Percentiles rank a stretch among this genome's conserved stretches.
Conservation (phyloP, 352 stramenopile species). For the Blastocystis sp. region DNA sequence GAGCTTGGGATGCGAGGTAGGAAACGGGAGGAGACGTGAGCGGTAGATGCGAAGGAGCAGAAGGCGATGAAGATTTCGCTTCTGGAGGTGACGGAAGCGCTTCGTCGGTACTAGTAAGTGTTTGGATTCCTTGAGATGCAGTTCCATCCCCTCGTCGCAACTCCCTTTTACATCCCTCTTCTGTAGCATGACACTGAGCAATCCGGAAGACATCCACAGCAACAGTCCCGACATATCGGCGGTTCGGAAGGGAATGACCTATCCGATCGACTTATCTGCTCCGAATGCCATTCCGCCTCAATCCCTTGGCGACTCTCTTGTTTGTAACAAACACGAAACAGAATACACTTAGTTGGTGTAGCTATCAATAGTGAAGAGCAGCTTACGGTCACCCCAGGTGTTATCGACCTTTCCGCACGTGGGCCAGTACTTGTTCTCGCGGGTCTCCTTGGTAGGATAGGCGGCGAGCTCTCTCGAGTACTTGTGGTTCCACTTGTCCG, state of each 20-base stretch:
- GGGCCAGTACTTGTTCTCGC: constrained; percentile 92
- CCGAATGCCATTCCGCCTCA: neutral
- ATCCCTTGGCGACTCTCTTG: neutral
- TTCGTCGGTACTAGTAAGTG: neutral
- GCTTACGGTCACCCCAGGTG: constrained; percentile 92
- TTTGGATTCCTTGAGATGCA: neutral
- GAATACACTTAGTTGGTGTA: neutral
- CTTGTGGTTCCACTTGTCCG: constrained; percentile 79
- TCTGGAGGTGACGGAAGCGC: neutral
- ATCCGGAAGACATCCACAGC: neutral
- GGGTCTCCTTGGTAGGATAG: constrained; percentile 86
- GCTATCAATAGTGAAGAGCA: constrained; percentile 72
- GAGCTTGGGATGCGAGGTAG: neutral
- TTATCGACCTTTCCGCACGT: constrained; percentile 90
- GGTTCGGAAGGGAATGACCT: neutral
- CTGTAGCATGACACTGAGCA: neutral
- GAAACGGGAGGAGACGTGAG: neutral
- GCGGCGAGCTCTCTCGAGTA: constrained; percentile 83
- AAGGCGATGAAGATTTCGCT: neutral
- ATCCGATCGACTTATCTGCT: neutral
- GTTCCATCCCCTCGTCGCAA: neutral
- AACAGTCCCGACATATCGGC: neutral
- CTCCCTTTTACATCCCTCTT: neutral
- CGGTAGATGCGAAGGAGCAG: constrained; percentile 3
- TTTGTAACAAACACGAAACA: neutral